Evolutionary conservation across 257 asterid genomes (phyloP), one percentile per base, ranked within the genome.

Genomic region (Solanum ahanhuiri): DNA sequence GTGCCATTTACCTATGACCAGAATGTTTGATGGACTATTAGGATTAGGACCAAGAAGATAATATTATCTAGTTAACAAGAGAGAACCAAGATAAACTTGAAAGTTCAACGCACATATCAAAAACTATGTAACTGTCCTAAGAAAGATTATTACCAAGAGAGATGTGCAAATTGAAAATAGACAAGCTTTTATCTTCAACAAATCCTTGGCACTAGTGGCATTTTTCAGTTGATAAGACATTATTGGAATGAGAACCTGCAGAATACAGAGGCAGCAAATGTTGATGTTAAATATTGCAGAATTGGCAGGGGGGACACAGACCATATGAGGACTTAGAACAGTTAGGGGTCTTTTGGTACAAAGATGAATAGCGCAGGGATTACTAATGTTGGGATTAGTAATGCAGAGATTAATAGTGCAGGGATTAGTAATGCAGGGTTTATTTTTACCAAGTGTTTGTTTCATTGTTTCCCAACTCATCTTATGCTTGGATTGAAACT

Each of bases 161-260:
- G 98, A 93, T 7, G 96, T 95, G 86, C 98, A 95, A 82, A 93
- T 79, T 86, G 98, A 89, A 91, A 94, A 96, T 15, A 95, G 91
- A 87, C 97, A 96, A 43, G 92, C 93, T 94, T 93, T 96, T 84
- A 93, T 93, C 90, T 87, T 93, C 83, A 90, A 66, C 39, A 91
- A 83, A 69, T 95, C 97, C 90, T 88, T 88, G 28, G 90, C 88
- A 85, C 79, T 85, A 75, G 89, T 90, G 54, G 99, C 98, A 5
- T 63, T 37, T 89, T 93, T 94, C 90, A 96, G 87, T 86, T 89
- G 90, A 88, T 92, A 89, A 72, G 95, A 90, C 86, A 94, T 82
- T 31, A 89, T 64, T 51, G 99, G 98, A 90, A 96, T 70, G 73
- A 96, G 98, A 91, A 93, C 92, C 99, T 96, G 95, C 92, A 91